Base-by-base conservation (phyloP, 768 basidiomycete species). In the Leucocoprinus sp. region DNA sequence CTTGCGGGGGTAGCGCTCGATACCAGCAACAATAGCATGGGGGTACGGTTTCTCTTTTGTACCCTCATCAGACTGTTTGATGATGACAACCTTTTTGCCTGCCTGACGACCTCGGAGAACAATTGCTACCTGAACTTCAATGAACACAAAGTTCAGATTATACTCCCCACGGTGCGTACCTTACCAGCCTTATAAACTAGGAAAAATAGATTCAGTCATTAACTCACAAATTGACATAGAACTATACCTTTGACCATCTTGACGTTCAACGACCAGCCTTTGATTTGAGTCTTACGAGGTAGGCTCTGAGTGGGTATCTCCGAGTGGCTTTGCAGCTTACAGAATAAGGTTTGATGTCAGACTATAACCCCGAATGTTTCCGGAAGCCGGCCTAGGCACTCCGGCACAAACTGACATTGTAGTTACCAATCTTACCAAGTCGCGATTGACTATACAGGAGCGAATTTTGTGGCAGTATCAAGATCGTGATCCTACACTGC, bases 31-130 rank as follows among this genome's bases (percentile, higher is more conserved):
- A 62, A 99, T 84, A 57, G 96, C 96, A 65, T 99, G 93, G 54
- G 95, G 89, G 73, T 96, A 99, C 46, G 84, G 90, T 52, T 90
- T 78, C 57, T 93, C 91, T 71, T 97, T 97, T 57, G 85, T 91
- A 33, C 93, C 93, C 64, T 98, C 96, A 63, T 99, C 96, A 52
- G 82, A 64, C 68, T 97, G 95, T 72, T 93, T 96, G 69, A 99
- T 92, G 55, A 98, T 88, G 51, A 99, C 95, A 56, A 97, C 95
- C 77, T 99, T 99, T 76, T 90, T 92, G 63, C 96, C 96, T 55
- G 96, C 96, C 67, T 97, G 96, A 64, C 96, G 93, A 64, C 96
- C 96, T 71, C 93, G 89, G 64, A 98, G 89, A 67, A 97, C 82
- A 71, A 98, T 93, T 55, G 90, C 91, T 57, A 93, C 90, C 88